A percentile compares a stretch with the other conserved stretches of the same genome.
Conservation (phyloP, 1,139 yeast species). For the Geotrichum histeridarum region DNA sequence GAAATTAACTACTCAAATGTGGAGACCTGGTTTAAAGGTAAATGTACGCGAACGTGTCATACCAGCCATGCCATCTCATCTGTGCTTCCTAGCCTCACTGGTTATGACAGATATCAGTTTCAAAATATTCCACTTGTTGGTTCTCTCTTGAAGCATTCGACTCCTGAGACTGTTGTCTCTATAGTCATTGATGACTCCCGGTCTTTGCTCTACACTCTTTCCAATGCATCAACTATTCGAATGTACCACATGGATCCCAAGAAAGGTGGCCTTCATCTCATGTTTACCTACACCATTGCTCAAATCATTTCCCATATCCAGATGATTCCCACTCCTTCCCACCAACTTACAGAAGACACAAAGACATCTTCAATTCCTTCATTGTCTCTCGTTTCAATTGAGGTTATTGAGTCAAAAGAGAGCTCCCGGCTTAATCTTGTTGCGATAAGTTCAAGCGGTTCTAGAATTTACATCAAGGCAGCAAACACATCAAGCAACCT, state of each 20-base stretch:
- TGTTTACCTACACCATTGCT: slow-evolving; percentile 35
- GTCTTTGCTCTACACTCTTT: slow-evolving; percentile 71
- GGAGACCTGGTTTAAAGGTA: slow-evolving; percentile 82
- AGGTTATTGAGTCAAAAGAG: slow-evolving; percentile 41
- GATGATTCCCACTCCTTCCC: slow-evolving; percentile 30
- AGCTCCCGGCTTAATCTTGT: slow-evolving; percentile 68
- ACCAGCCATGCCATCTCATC: slow-evolving; percentile 28
- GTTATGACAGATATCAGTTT: slow-evolving; percentile 13
- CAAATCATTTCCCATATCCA: slow-evolving; percentile 35
- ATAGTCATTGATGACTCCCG: slow-evolving; percentile 72
- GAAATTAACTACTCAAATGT: slow-evolving; percentile 79
- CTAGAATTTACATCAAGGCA: slow-evolving; percentile 55
- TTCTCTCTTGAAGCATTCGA: slow-evolving; percentile 24
- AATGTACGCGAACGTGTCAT: slow-evolving; percentile 71
- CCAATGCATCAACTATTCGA: slow-evolving; percentile 76
- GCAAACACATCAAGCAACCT: slow-evolving; percentile 26
- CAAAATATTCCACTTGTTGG: slow-evolving; percentile 24
- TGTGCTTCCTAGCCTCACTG: slow-evolving; percentile 20
- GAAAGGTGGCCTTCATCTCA: slow-evolving; percentile 38
- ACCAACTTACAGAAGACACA: slow-evolving; percentile 10
- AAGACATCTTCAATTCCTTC: slow-evolving; percentile 4
- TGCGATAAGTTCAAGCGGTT: slow-evolving; percentile 83
- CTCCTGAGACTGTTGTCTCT: slow-evolving; percentile 57
- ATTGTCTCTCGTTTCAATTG: slow-evolving; percentile 12
- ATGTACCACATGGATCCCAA: slow-evolving; percentile 55